These are phyloP conservation scores for Flaveria brownii DNA, from an alignment of 129 eudicot genomes.

Conservation along the genomic window DNA sequence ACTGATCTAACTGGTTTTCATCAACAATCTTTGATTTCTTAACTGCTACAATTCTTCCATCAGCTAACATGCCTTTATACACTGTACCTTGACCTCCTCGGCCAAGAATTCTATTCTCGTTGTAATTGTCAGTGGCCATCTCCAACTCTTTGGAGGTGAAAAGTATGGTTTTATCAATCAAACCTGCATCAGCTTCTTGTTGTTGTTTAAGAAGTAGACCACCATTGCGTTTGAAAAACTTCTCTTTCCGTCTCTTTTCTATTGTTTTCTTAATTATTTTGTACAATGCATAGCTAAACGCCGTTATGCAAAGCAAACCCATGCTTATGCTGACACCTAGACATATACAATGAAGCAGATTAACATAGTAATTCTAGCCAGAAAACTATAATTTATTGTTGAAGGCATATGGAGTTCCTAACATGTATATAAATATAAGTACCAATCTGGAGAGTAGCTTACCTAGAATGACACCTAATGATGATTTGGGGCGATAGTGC, in stretches of 20 bases:
- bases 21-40: constrained; percentile 1
- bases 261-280: not conserved
- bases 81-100: constrained; percentile 20
- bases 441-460: not conserved
- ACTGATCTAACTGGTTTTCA: not conserved
- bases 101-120: constrained; percentile 9
- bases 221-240: constrained; percentile 18
- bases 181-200: not conserved
- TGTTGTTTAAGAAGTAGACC: constrained; percentile 15
- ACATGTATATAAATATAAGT: not conserved
- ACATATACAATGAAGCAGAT: no score
- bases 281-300: not conserved
- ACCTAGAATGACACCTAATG: constrained; percentile 28
- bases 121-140: constrained; percentile 6
- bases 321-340: not conserved
- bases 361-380: not conserved
- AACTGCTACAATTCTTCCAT: constrained; percentile 16
- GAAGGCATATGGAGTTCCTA: not conserved
- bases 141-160: constrained; percentile 12
- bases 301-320: not conserved
- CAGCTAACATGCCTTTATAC: constrained; percentile 14
- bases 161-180: not conserved
- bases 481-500: not conserved
- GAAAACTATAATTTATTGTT: not conserved
- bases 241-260: constrained; percentile 7